Evolutionary conservation across 78 protist genomes (phyloP).

Genomic region (Bigelowiella natans): DNA sequence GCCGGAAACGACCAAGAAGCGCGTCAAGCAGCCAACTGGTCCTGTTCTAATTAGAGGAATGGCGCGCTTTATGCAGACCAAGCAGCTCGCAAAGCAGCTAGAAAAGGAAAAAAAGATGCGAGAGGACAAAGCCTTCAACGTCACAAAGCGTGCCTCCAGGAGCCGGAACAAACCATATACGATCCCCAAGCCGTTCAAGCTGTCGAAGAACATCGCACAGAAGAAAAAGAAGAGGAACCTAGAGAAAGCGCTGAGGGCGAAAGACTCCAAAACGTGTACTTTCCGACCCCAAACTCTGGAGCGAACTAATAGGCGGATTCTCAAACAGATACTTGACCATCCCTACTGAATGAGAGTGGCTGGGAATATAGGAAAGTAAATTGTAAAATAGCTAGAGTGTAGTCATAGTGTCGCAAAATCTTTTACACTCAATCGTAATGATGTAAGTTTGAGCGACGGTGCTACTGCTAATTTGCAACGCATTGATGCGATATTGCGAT

Average conservation of each 20-base stretch:
- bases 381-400: too few species aligned
- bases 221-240: too few species aligned
- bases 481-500: too few species aligned
- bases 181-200: neutral
- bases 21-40: too few species aligned
- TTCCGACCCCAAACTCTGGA: neutral
- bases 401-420: too few species aligned
- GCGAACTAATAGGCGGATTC: neutral
- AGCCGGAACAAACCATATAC: neutral
- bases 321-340: too few species aligned
- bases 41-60: neutral
- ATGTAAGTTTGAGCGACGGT: too few species aligned
- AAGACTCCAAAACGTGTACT: neutral
- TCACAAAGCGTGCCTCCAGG: neutral
- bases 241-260: too few species aligned
- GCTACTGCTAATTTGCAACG: too few species aligned
- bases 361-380: too few species aligned
- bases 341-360: too few species aligned
- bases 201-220: neutral
- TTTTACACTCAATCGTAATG: too few species aligned
- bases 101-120: neutral
- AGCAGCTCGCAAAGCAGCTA: neutral
- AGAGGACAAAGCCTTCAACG: neutral
- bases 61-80: neutral
- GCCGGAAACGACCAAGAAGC: neutral